These are phyloP conservation scores for Antitrichia curtipendula DNA, from an alignment of 225 moss, liverwort and hornwort genomes.

Conservation along the genomic window DNA sequence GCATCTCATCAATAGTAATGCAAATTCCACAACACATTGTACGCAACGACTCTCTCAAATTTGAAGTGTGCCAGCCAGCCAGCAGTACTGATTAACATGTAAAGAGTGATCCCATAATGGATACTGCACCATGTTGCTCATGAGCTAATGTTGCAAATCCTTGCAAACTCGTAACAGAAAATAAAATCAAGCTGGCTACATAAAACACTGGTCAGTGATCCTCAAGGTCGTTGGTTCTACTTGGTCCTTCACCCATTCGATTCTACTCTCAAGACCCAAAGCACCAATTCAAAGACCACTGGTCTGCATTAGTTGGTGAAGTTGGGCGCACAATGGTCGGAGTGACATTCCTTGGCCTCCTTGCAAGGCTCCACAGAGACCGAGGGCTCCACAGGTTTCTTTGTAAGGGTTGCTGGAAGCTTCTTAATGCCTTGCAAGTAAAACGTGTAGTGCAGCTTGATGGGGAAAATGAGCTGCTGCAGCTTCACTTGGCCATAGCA, in stretches of 20 bases:
- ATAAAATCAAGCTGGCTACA: not conserved
- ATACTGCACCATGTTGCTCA: not conserved
- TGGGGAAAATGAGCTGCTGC: constrained; percentile 27
- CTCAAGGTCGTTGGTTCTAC: not conserved
- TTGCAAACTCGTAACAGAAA: not conserved
- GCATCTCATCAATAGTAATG: not conserved
- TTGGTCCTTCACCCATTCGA: not conserved
- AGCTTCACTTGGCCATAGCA: constrained; percentile 32
- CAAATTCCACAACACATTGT: not conserved
- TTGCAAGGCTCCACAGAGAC: not conserved
- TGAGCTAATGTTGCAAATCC: not conserved
- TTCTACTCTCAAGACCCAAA: not conserved
- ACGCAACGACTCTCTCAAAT: not conserved
- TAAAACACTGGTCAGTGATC: too few species aligned
- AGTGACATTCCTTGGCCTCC: constrained; percentile 13
- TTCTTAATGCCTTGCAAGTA: constrained; percentile 34
- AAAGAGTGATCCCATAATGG: not conserved
- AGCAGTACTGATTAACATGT: not conserved
- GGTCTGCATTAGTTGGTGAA: not conserved
- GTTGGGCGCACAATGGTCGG: not conserved
- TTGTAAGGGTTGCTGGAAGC: not conserved
- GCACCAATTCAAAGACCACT: not conserved
- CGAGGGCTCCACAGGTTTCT: not conserved
- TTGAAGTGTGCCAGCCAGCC: not conserved
- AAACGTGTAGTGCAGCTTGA: constrained; percentile 51